Base-by-base conservation (phyloP, 2,329 filamentous ascomycete genomes). In the Alternaria triticina region DNA sequence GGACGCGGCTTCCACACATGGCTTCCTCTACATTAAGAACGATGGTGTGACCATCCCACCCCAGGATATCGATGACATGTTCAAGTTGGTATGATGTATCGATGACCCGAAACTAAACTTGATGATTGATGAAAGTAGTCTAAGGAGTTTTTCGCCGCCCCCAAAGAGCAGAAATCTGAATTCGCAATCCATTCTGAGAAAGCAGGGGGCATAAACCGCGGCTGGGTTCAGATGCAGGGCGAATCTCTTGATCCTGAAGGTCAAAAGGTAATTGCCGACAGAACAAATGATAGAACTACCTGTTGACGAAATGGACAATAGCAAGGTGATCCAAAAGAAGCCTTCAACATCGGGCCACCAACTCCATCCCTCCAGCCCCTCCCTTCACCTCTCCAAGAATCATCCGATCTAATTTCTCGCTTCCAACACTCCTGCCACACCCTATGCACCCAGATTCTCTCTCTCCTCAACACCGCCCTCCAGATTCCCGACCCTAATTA, bases 281-380 rank as follows among this genome's bases (percentile, higher is more conserved):
- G 0, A 36, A 36, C 8, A 36, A 36, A 1, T 36, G 2, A 36
- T 9, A 1, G 0, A 1, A n/a, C 15, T 0, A n/a, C 15, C 33
- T 36, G 33, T n/a, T 36, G 33, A 61, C 50, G 61, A 12, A 17
- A 11, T n/a, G 44, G 10, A 40, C 22, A 9, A 10, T 67, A 93
- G 90, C 85, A 89, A 30, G 92, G 93, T 15, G 93, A 97, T 74
- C 93, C 92, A 71, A 76, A 62, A 69, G 96, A 94, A 83, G 93
- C 91, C 40, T 95, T 98, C 85, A 99, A 98, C 82, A 91, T 98
- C 75, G 93, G 91, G 68, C 88, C 93, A 70, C 97, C 96, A 76
- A 76, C 83, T 61, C 72, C 70, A 3, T 71, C 88, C 66, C 86
- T 88, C 70, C 95, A 98, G 78, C 90, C 91, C 9, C 84, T 98